Conservation (phyloP, 2,329 filamentous ascomycete species). For the Sporothrix sp. region DNA sequence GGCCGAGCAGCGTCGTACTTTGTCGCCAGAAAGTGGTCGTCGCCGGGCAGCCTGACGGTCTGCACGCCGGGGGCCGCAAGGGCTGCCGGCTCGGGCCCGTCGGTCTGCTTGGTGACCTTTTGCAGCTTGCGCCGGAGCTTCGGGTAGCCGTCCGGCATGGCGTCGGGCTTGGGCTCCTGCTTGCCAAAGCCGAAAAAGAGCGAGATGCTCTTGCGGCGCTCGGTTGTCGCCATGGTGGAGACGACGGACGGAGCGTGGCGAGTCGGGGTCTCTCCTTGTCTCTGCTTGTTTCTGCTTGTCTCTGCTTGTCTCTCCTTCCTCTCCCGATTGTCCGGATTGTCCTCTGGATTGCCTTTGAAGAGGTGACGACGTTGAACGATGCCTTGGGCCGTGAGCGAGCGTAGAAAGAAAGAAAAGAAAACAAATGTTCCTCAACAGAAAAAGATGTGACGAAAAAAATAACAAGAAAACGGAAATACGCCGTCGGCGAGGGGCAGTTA, state of each 20-base stretch:
- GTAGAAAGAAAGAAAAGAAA: not conserved
- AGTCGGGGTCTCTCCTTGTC: not conserved
- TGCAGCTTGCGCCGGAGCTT: constrained; percentile 27
- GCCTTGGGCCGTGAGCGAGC: not conserved
- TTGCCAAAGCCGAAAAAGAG: constrained; percentile 14
- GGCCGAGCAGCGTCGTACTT: constrained; percentile 9
- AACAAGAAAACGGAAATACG: not conserved
- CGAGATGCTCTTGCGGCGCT: constrained; percentile 18
- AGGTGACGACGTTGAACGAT: too few relatives aligned
- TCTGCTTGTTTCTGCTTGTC: too few relatives aligned
- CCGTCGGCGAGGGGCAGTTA: too few relatives aligned
- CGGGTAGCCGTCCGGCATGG: constrained; percentile 1
- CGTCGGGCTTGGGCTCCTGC: constrained; percentile 14
- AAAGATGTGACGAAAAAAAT: not conserved
- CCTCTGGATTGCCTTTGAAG: too few relatives aligned
- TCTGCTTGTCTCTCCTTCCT: too few relatives aligned
- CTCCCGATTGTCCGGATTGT: too few relatives aligned
- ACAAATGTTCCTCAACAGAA: not conserved
- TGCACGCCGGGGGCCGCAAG: constrained; percentile 5
- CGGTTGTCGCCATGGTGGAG: constrained; percentile 12
- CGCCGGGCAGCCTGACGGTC: constrained; percentile 11
- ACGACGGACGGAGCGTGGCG: not conserved
- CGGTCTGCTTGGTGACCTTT: constrained; percentile 22
- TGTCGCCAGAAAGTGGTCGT: constrained; percentile 10
- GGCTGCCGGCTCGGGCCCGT: not conserved